Percentiles rank a stretch among this genome's conserved stretches.
phyloP scores from a whole-genome alignment of 176 grass and related monocot genomes.

The Tillandsia fasciculata region DNA sequence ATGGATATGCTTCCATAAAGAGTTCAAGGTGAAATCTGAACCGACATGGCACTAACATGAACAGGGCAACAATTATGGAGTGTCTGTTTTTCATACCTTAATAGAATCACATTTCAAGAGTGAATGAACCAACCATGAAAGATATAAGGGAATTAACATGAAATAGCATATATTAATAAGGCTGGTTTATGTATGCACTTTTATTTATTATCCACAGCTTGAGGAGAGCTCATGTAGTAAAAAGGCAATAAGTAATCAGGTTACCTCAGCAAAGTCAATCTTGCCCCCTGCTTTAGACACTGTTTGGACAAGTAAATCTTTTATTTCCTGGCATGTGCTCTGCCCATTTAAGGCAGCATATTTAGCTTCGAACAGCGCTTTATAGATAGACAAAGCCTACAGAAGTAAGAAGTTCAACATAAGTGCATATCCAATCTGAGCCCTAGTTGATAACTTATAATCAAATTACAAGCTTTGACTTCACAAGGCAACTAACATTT shows the following conservation, averaged over 20 bases:
- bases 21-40: too few relatives aligned
- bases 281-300: constrained; percentile 47
- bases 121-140: too few relatives aligned
- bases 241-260: background rate
- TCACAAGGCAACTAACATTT: too few relatives aligned
- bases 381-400: constrained; percentile 71
- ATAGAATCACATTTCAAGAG: too few relatives aligned
- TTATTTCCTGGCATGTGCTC: constrained; percentile 41
- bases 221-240: background rate
- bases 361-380: constrained; percentile 63
- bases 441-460: background rate
- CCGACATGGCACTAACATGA: too few relatives aligned
- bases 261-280: constrained; percentile 92
- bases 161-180: background rate
- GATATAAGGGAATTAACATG: too few relatives aligned
- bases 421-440: background rate
- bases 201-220: background rate
- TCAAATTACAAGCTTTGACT: background rate
- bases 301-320: constrained; percentile 39
- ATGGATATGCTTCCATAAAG: too few relatives aligned
- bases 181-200: background rate
- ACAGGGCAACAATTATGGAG: too few relatives aligned
- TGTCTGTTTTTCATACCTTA: too few relatives aligned
- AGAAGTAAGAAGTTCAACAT: constrained; percentile 3
- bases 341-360: constrained; percentile 30